phyloP scores from a whole-genome alignment of 192 early-diverging fungal species.

The Coemansia sp. region DNA sequence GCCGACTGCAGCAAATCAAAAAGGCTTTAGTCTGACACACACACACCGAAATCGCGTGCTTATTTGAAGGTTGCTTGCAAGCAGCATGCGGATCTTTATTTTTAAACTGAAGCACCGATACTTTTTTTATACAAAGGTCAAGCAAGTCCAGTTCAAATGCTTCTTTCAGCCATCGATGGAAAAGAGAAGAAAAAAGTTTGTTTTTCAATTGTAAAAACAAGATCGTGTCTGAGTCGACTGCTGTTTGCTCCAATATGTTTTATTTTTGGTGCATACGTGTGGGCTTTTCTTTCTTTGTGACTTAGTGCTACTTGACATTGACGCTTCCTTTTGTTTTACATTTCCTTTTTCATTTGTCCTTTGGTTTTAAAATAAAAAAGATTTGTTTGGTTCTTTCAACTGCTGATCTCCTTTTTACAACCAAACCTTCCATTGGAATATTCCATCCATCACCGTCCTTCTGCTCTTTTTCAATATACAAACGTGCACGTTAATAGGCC shows the following conservation, averaged over 20 bases:
- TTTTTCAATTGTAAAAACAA: not conserved
- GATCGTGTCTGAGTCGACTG: not conserved
- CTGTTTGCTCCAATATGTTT: too few relatives aligned
- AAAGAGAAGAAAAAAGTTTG: not conserved
- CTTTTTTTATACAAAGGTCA: too few relatives aligned
- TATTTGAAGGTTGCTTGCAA: too few relatives aligned
- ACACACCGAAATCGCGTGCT: too few relatives aligned
- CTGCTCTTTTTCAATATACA: not conserved
- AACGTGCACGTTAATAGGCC: not conserved
- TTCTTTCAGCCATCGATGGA: not conserved
- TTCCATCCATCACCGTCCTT: not conserved
- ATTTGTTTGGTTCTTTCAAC: not conserved
- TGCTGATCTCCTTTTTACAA: not conserved
- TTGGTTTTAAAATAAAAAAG: not conserved
- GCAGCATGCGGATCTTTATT: too few relatives aligned
- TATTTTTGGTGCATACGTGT: not conserved
- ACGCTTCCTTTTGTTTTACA: not conserved
- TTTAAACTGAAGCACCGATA: too few relatives aligned
- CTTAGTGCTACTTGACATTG: too few relatives aligned
- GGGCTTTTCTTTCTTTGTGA: not conserved
- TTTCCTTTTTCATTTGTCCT: not conserved
- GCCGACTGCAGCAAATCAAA: too few relatives aligned
- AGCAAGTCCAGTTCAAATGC: too few relatives aligned
- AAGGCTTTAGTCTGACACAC: too few relatives aligned
- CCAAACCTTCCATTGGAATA: not conserved